These are phyloP conservation scores for Mimosa pudica DNA, from an alignment of 306 rosid genomes.

Conservation along the genomic window DNA sequence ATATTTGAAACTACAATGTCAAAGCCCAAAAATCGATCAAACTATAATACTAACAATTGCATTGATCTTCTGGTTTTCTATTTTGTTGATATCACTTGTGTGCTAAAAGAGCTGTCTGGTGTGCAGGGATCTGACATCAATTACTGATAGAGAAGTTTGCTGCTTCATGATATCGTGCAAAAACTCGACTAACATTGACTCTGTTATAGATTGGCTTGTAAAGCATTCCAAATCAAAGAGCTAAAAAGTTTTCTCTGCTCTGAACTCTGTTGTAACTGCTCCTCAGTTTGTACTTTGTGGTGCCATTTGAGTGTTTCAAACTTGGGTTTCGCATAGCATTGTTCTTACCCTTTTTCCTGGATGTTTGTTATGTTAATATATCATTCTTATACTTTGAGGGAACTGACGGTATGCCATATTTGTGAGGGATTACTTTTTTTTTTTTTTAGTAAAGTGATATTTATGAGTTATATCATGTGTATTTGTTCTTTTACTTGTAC, in stretches of 20 bases:
- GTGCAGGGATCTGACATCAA: conserved; percentile 78
- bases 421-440: conserved; percentile 28
- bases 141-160: conserved; percentile 88
- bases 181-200: conserved; percentile 88
- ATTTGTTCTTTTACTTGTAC: background rate
- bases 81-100: conserved; percentile 4
- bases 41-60: too few species aligned
- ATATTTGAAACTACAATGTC: too few species aligned
- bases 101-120: conserved; percentile 32
- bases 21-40: too few species aligned
- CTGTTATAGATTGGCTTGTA: conserved; percentile 89
- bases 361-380: conserved; percentile 34
- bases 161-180: conserved; percentile 98
- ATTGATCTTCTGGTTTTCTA: background rate
- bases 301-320: conserved; percentile 47
- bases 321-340: conserved; percentile 51
- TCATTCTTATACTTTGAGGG: conserved; percentile 34
- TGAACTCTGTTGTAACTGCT: conserved; percentile 48
- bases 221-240: conserved; percentile 94
- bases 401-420: conserved; percentile 21
- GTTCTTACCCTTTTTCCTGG: conserved; percentile 29
- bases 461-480: background rate
- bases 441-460: background rate
- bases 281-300: conserved; percentile 46
- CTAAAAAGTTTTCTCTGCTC: conserved; percentile 48